Evolutionary conservation across 257 asterid species (phyloP), one percentile per base, ranked within the genome.

Genomic region (Salvia miltiorrhiza): DNA sequence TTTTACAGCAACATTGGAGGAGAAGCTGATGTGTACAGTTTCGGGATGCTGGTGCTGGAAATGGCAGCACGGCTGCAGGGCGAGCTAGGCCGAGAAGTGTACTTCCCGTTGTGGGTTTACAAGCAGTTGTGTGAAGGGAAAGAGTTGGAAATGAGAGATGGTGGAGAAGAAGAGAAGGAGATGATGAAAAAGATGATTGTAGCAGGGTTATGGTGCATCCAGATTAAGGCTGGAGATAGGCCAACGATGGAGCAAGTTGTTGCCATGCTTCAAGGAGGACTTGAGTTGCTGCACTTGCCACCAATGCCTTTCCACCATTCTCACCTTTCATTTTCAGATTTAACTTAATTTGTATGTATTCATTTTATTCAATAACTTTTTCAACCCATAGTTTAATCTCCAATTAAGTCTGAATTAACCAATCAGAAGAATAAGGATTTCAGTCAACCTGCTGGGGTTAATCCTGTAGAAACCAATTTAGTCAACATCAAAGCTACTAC

Each of bases 141-240:
- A 52, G 80, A 68, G 26, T 48, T 82, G 21, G 85, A 70, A 39
- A 66, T 71, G 19, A 45, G 73, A 65, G 72, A 66, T 26, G 80
- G 26, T 20, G 74, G 54, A 8, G 90, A 71, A 74, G 90, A 74
- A 71, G 93, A 82, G 35, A 45, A 24, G 21, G 82, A 20, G 68
- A 60, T 84, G 81, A 73, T 82, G n/a, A 82, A 74, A 74, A 84
- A 87, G 73, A 81, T 80, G 87, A 70, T 81, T 7, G 24, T 80
- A 16, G 86, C 70, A 21, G 87, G 68, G 3, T n/a, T 86, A 49
- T 84, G 87, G 85, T 86, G 93, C 74, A 86, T 86, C 70, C 93
- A 82, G 35, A 78, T 77, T 65, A 80, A 49, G 67, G 69, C 84
- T 4, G 76, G 52, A 7, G 80, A 82, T 28, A 78, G 88, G 67